phyloP scores from a whole-genome alignment of 352 stramenopile species.

The Globisporangium splendens region DNA sequence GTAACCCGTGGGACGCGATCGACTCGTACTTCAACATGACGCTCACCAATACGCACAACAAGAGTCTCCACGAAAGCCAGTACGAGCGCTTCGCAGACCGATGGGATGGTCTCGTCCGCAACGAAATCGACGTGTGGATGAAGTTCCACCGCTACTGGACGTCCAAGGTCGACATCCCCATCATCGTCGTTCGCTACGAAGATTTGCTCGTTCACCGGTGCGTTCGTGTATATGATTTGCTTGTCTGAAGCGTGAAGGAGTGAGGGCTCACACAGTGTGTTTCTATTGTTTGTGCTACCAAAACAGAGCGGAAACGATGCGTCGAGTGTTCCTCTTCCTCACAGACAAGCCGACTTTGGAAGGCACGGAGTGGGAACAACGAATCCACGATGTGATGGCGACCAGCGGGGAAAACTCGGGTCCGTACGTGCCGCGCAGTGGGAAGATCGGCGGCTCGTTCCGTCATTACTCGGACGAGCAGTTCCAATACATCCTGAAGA shows the following conservation, averaged over 20 bases:
- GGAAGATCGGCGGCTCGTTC: slow-evolving; percentile 84
- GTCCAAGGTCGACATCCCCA: slow-evolving; percentile 81
- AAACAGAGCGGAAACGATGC: slow-evolving; percentile 58
- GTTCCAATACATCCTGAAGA: slow-evolving; percentile 80
- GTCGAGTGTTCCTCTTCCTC: slow-evolving; percentile 81
- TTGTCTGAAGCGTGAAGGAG: not conserved
- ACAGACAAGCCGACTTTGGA: slow-evolving; percentile 54
- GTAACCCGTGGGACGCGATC: slow-evolving; percentile 98
- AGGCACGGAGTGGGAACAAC: slow-evolving; percentile 71
- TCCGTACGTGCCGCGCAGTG: slow-evolving; percentile 79
- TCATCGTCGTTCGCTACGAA: slow-evolving; percentile 92
- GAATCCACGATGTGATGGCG: slow-evolving; percentile 61
- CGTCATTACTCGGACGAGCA: slow-evolving; percentile 79
- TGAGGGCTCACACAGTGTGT: not conserved
- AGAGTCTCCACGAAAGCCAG: slow-evolving; percentile 83
- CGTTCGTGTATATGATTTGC: slow-evolving; percentile 3
- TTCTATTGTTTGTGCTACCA: not conserved
- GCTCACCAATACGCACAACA: slow-evolving; percentile 92
- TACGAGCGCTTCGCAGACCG: slow-evolving; percentile 86
- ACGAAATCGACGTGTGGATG: slow-evolving; percentile 91
- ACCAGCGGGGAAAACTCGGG: slow-evolving; percentile 58
- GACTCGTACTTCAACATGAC: slow-evolving; percentile 99
- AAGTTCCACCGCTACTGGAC: slow-evolving; percentile 91
- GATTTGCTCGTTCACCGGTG: slow-evolving; percentile 79
- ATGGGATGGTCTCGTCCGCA: slow-evolving; percentile 87